phyloP scores from a whole-genome alignment of 345 rosid species.

The Linum lewisii region DNA sequence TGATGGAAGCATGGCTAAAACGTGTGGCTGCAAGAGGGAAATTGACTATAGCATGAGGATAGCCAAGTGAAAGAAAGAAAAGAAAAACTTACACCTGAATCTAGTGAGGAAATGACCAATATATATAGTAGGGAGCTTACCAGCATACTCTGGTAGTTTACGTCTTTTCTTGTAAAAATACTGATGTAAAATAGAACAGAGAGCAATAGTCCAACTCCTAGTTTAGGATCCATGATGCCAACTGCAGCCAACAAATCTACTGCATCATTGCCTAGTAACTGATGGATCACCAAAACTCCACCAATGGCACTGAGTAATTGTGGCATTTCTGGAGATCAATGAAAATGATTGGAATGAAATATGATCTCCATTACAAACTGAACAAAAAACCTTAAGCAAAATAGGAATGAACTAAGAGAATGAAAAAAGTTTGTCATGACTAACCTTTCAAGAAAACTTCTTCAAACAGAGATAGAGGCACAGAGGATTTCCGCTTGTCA shows the following conservation, averaged over 20 bases:
- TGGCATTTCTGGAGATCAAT: conserved; percentile 39
- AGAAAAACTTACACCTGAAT: conserved; percentile 10
- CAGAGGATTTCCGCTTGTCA: conserved; percentile 41
- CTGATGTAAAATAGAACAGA: conserved; percentile 61
- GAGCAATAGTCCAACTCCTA: conserved; percentile 71
- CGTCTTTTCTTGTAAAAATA: conserved; percentile 49
- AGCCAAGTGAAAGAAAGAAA: conserved; percentile 9
- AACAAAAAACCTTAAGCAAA: not conserved
- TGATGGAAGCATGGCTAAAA: conserved; percentile 73
- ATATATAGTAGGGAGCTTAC: conserved; percentile 37
- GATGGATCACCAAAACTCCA: conserved; percentile 68
- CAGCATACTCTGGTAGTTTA: conserved; percentile 31
- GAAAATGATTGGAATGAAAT: not conserved
- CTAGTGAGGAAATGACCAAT: conserved; percentile 9
- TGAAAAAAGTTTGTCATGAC: not conserved
- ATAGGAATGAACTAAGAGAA: not conserved
- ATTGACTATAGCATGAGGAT: conserved; percentile 4
- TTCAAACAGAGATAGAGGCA: conserved; percentile 30
- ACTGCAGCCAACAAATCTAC: conserved; percentile 52
- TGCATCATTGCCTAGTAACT: conserved; percentile 40
- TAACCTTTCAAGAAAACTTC: conserved; percentile 33
- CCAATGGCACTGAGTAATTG: conserved; percentile 51
- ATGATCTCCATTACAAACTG: not conserved
- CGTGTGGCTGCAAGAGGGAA: conserved; percentile 48
- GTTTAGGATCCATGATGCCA: conserved; percentile 53